These are phyloP conservation scores for Cucurbita maxima DNA, from an alignment of 306 rosid genomes.

Conservation along the genomic window DNA sequence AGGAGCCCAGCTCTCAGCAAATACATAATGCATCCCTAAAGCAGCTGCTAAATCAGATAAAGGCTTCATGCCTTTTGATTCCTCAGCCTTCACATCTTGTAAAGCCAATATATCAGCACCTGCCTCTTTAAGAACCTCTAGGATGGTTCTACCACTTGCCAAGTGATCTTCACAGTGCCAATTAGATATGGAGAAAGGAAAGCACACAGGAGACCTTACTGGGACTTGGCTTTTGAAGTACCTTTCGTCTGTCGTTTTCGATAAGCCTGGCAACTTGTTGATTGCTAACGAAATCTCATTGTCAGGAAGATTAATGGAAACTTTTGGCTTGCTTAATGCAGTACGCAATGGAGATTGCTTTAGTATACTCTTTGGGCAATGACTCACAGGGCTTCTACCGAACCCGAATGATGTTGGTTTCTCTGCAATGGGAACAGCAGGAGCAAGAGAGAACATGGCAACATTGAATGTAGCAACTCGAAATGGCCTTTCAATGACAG, in stretches of 20 bases:
- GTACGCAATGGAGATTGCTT: constrained; percentile 55
- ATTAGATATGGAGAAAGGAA: constrained; percentile 32
- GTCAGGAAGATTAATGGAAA: constrained; percentile 74
- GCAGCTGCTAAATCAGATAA: constrained; percentile 73
- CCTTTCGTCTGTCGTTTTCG: constrained; percentile 14
- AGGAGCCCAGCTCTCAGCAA: constrained; percentile 95
- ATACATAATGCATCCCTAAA: constrained; percentile 73
- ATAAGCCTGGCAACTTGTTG: constrained; percentile 25
- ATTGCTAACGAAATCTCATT: constrained; percentile 70
- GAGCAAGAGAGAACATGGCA: constrained; percentile 88
- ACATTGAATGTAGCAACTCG: constrained; percentile 67
- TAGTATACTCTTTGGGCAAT: constrained; percentile 56
- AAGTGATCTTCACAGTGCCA: constrained; percentile 35
- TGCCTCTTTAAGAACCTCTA: constrained; percentile 62
- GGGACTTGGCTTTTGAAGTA: constrained; percentile 36
- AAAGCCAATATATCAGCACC: constrained; percentile 71
- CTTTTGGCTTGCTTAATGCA: constrained; percentile 31
- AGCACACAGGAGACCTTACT: constrained; percentile 66
- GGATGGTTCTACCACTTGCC: constrained; percentile 44
- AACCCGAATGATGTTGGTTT: constrained; percentile 10
- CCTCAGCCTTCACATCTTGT: constrained; percentile 87
- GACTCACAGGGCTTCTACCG: constrained; percentile 8
- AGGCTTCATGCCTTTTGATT: constrained; percentile 72
- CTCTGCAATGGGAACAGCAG: constrained; percentile 53
- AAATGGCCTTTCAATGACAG: constrained; percentile 40